Base-by-base conservation (phyloP, 169 alveolate species). In the Plasmodium relictum region DNA sequence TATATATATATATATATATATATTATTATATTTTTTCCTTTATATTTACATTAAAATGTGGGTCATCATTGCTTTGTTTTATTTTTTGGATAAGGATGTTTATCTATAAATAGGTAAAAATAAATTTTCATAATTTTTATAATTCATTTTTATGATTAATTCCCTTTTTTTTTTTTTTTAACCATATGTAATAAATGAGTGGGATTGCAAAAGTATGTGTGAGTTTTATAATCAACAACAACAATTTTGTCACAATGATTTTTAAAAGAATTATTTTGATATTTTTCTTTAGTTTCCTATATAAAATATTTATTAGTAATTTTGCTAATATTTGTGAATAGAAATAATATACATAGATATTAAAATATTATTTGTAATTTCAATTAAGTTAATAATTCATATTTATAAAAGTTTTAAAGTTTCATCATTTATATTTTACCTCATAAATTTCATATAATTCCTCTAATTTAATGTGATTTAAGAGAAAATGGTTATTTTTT, bases 131-230 rank as follows among this genome's bases (percentile, higher is more conserved):
- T 56, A 16, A 16, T 18, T 39, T 39, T 45, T 58, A 58, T 44
- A 6, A 56, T 26, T 39, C 20, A 61, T 18, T 12, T 18, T n/a
- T 4, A 16, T 14, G 18, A 48, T 7, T 65, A 10, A 10, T 52
- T 65, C 48, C 26, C 41, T 59, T 7, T 73, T 56, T 14, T 68
- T 58, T 39, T 66, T 70, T 71, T 39, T 3, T 41, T 68, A 39
- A 80, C 90, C 90, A 80, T 80, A 52, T 80, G 90, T 80, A 80
- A 56, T 45, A 80, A 39, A 50, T 80, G 90, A 0, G 71, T 41
- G 44, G 90, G 90, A 45, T 80, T 80, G 24, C 90, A 80, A 80
- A 80, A 80, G 73, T 65, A 80, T 3, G 90, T 62, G 66, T 80
- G 83, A 3, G 90, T 80, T 45, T 68, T 80, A 69, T 80, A 80